These are phyloP conservation scores for Niebla homalea DNA, from an alignment of 495 filamentous ascomycete species.

Conservation along the genomic window DNA sequence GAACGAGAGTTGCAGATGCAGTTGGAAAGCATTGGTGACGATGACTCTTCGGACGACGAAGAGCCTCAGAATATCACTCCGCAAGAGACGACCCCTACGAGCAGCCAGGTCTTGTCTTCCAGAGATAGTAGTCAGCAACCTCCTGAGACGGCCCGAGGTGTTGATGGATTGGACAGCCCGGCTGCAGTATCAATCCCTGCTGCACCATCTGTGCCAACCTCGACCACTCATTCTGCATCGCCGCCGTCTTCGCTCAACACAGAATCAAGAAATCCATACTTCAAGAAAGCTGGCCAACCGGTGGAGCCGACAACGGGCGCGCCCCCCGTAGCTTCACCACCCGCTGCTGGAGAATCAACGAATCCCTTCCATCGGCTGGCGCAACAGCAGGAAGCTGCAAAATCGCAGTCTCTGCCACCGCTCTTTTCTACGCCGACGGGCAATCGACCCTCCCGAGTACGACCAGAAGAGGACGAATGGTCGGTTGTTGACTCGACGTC, in stretches of 20 bases:
- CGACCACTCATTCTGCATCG: constrained; percentile 18
- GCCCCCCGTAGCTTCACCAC: constrained; percentile 18
- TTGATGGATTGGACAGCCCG: constrained; percentile 24
- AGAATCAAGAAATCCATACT: constrained; percentile 58
- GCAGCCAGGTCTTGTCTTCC: constrained; percentile 41
- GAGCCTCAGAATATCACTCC: constrained; percentile 69
- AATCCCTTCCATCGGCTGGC: constrained; percentile 94
- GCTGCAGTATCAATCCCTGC: constrained; percentile 20
- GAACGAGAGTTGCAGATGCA: constrained; percentile 80
- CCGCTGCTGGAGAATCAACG: constrained; percentile 47
- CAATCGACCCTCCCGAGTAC: constrained; percentile 37
- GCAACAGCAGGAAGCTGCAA: constrained; percentile 45
- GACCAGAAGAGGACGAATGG: constrained; percentile 80
- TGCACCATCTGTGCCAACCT: constrained; percentile 21
- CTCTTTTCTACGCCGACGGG: constrained; percentile 27
- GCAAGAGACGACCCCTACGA: constrained; percentile 68
- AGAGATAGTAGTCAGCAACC: constrained; percentile 36
- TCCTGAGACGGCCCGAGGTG: constrained; percentile 6
- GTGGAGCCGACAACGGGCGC: constrained; percentile 20
- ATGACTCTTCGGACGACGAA: constrained; percentile 79
- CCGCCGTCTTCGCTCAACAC: constrained; percentile 21
- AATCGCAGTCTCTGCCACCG: constrained; percentile 25
- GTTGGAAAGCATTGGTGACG: constrained; percentile 66
- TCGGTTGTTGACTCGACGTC: constrained; percentile 63
- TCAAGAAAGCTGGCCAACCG: constrained; percentile 49